Evolutionary conservation across 2,329 filamentous ascomycete genomes (phyloP).

Genomic region (Botrytis elliptica): DNA sequence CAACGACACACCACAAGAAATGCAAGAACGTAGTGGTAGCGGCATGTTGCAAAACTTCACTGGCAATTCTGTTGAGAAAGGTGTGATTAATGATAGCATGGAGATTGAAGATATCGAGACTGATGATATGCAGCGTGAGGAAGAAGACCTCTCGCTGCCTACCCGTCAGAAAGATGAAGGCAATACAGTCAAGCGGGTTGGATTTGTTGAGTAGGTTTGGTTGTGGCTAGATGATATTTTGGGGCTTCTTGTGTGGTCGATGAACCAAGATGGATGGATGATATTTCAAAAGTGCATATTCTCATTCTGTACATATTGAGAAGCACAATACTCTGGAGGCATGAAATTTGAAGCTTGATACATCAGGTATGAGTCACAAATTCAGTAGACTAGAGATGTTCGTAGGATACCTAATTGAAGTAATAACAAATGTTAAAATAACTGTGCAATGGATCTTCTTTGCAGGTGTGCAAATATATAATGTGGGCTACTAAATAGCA

Average conservation of each 20-base stretch:
- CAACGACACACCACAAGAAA: slow-evolving; percentile 30
- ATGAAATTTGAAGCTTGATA: neutral
- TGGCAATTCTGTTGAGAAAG: slow-evolving; percentile 19
- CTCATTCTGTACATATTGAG: slow-evolving; percentile 1
- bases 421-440: neutral
- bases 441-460: no score
- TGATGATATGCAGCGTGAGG: slow-evolving; percentile 29
- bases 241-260: neutral
- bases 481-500: neutral
- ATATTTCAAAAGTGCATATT: neutral
- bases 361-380: neutral
- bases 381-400: neutral
- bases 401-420: neutral
- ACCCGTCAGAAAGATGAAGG: slow-evolving; percentile 19
- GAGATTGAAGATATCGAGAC: slow-evolving; percentile 36
- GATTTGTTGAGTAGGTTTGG: slow-evolving; percentile 25
- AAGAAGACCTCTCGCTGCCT: slow-evolving; percentile 10
- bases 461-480: neutral
- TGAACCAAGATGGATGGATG: neutral
- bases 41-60: slow-evolving; percentile 27
- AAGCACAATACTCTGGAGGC: slow-evolving; percentile 12
- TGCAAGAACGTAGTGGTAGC: slow-evolving; percentile 36
- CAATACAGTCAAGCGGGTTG: slow-evolving; percentile 33
- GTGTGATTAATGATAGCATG: slow-evolving; percentile 38
- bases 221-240: neutral